Conservation (phyloP, 1,139 yeast genomes). For the Casaregolazyma suthepensis region DNA sequence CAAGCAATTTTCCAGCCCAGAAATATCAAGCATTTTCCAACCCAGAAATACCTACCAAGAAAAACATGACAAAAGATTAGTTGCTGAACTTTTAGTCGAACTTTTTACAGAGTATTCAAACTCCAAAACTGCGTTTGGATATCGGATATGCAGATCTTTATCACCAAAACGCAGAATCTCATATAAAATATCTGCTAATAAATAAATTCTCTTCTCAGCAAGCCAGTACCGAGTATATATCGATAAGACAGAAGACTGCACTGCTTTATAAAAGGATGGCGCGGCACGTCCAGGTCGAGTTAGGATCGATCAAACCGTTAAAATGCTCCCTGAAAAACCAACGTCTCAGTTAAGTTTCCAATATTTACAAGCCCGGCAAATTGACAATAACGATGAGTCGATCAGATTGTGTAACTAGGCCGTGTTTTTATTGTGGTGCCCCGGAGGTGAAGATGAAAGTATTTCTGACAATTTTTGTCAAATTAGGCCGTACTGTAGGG, state of each 20-base stretch:
- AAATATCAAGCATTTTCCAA: not conserved
- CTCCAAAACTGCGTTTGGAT: not conserved
- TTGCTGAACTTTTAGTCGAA: not conserved
- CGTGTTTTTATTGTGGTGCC: not conserved
- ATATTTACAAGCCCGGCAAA: not conserved
- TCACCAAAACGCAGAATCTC: not conserved
- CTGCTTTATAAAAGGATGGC: not conserved
- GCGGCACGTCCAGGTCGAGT: not conserved
- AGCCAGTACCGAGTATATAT: not conserved
- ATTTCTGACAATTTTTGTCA: not conserved
- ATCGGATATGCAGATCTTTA: not conserved
- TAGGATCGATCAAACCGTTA: not conserved
- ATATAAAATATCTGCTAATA: not conserved
- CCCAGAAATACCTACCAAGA: constrained; percentile 13
- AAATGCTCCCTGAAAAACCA: not conserved
- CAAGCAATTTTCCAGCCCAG: not conserved
- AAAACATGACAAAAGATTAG: constrained; percentile 12
- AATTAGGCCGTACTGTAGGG: not conserved
- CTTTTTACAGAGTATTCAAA: not conserved
- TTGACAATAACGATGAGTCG: not conserved
- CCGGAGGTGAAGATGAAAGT: not conserved
- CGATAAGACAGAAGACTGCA: not conserved
- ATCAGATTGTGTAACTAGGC: not conserved
- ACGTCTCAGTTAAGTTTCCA: not conserved
- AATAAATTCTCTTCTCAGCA: not conserved